Conservation (phyloP, 176 grass and related monocot species). For the Hordeum marinum region DNA sequence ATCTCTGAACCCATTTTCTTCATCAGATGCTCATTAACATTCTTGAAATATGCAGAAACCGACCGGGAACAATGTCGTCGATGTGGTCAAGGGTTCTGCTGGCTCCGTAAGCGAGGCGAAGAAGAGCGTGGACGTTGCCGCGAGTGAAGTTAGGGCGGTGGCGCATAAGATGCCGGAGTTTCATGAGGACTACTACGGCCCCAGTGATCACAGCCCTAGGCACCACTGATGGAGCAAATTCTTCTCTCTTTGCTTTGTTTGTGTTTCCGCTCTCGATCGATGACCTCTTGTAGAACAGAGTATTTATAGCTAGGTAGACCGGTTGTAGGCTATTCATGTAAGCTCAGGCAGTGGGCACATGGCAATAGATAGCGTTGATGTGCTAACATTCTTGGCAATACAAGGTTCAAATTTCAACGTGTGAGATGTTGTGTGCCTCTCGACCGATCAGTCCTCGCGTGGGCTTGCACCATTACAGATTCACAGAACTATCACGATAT, state of each 20-base stretch:
- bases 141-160: slow-evolving; percentile 2
- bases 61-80: neutral
- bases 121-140: neutral
- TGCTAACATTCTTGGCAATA: neutral
- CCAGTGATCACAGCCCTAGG: slow-evolving; percentile 57
- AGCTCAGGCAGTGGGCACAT: slow-evolving; percentile 10
- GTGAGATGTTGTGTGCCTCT: neutral
- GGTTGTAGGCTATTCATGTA: slow-evolving; percentile 6
- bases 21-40: neutral
- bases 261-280: neutral
- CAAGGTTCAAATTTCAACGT: neutral
- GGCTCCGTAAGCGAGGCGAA: neutral
- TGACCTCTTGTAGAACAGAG: neutral
- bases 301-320: neutral
- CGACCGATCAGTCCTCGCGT: neutral
- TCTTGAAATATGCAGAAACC: slow-evolving; percentile 29
- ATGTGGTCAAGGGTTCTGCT: neutral
- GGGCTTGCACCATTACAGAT: neutral
- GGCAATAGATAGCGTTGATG: neutral
- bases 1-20: neutral
- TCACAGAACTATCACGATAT: neutral
- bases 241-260: neutral
- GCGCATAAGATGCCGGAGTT: slow-evolving; percentile 50
- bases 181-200: slow-evolving; percentile 75
- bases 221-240: slow-evolving; percentile 41